Evolutionary conservation across 164 flowering plant species (phyloP).

Genomic region (Tetracentron sinense): DNA sequence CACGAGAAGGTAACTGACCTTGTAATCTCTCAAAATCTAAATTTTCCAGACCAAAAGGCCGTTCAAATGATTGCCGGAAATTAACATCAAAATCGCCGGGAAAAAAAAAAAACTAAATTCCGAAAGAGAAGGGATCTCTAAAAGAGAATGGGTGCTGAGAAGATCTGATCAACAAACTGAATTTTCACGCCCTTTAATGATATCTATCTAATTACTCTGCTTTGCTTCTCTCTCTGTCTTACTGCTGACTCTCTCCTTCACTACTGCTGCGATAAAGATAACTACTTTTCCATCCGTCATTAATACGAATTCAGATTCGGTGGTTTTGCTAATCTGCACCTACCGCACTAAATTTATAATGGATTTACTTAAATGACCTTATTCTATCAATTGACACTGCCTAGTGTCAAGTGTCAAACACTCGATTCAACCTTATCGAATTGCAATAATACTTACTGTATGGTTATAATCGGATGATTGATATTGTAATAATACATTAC

Average conservation of each 20-base stretch:
- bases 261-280: background rate
- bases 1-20: conserved; percentile 6
- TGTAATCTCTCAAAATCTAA: background rate
- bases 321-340: conserved; percentile 16
- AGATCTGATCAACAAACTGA: conserved; percentile 20
- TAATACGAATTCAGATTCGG: conserved; percentile 9
- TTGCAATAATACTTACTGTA: no score
- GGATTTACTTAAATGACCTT: conserved; percentile 1
- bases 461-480: no score
- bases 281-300: conserved; percentile 14
- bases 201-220: background rate
- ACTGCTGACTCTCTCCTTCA: conserved; percentile 7
- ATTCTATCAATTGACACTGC: background rate
- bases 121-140: conserved; percentile 3
- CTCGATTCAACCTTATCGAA: no score
- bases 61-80: conserved; percentile 7
- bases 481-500: no score
- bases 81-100: conserved; percentile 2
- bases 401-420: no score
- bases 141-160: conserved; percentile 6
- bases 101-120: conserved; percentile 3
- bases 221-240: background rate
- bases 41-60: background rate
- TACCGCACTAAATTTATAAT: conserved; percentile 11
- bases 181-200: conserved; percentile 19